Conservation (phyloP, 805 yeast species). For the Tetrapisispora iriomotensis region DNA sequence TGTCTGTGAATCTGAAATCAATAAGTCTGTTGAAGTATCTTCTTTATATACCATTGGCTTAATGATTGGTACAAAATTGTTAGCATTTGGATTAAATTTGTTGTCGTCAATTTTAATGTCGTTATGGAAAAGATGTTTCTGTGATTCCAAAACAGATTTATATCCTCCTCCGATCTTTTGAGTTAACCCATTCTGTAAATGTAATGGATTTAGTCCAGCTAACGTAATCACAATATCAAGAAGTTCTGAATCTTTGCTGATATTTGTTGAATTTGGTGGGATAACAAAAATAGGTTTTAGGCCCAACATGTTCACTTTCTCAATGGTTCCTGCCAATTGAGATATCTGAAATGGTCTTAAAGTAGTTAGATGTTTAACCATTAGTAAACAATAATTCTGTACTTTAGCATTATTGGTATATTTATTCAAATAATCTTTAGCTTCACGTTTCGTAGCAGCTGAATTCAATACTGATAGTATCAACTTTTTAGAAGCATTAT, state of each 20-base stretch:
- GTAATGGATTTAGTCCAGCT: constrained; percentile 19
- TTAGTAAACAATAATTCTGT: constrained; percentile 21
- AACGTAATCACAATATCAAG: constrained; percentile 18
- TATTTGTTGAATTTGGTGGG: constrained; percentile 26
- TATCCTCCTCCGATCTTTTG: constrained; percentile 10
- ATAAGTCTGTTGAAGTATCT: constrained; percentile 32
- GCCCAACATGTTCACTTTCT: constrained; percentile 36
- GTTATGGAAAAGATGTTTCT: constrained; percentile 2
- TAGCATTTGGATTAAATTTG: constrained; percentile 1
- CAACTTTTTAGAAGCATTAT: constrained; percentile 41
- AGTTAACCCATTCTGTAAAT: constrained; percentile 18
- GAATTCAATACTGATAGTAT: constrained; percentile 79
- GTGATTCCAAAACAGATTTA: constrained; percentile 9
- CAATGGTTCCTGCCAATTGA: constrained; percentile 18
- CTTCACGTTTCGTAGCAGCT: constrained; percentile 91
- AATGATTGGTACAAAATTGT: constrained; percentile 36
- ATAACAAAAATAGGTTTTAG: constrained; percentile 62
- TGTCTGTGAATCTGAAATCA: constrained; percentile 32
- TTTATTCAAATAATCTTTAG: constrained; percentile 65
- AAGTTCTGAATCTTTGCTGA: constrained; percentile 13
- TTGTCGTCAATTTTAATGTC: too few species aligned
- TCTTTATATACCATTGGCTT: constrained; percentile 63
- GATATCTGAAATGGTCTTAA: constrained; percentile 4
- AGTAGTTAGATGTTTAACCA: constrained; percentile 17
- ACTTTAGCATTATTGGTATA: constrained; percentile 34